These are phyloP conservation scores for Lyophyllum semitale DNA, from an alignment of 768 basidiomycete genomes.

Conservation along the genomic window DNA sequence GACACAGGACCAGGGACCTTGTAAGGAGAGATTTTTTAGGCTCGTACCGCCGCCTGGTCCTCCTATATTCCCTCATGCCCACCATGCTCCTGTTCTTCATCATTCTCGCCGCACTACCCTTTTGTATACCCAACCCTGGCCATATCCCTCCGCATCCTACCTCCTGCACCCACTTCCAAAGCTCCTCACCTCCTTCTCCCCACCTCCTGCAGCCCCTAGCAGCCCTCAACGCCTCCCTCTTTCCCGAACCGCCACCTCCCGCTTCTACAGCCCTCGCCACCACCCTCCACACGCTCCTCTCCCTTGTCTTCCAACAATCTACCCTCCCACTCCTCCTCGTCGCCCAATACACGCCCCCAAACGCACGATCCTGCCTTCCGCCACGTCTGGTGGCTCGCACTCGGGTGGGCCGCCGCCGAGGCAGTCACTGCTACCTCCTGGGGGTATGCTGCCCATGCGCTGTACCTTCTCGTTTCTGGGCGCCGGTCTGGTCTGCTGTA, in stretches of 20 bases:
- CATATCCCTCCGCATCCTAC: constrained; percentile 46
- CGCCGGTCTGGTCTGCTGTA: constrained; percentile 1
- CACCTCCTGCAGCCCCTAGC: constrained; percentile 49
- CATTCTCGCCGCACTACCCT: constrained; percentile 52
- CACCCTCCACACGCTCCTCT: constrained; percentile 50
- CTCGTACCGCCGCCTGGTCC: constrained; percentile 57
- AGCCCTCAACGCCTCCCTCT: constrained; percentile 34
- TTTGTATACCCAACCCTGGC: constrained; percentile 45
- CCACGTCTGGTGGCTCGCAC: constrained; percentile 75
- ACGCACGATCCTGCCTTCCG: constrained; percentile 61
- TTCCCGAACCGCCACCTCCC: constrained; percentile 27
- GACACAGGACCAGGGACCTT: no score
- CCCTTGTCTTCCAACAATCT: constrained; percentile 55
- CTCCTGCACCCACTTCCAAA: constrained; percentile 70
- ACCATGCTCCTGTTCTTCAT: constrained; percentile 49
- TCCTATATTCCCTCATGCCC: constrained; percentile 64
- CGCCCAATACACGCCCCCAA: constrained; percentile 48
- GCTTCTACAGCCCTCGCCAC: constrained; percentile 38
- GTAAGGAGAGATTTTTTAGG: no score
- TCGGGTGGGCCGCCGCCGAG: constrained; percentile 76
- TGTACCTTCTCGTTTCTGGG: constrained; percentile 64
- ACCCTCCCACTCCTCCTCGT: constrained; percentile 55
- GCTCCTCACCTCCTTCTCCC: constrained; percentile 60
- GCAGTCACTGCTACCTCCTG: constrained; percentile 65
- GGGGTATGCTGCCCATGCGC: constrained; percentile 65